A percentile compares a stretch with the other conserved stretches of the same genome.
Evolutionary conservation across 345 rosid genomes (phyloP).

Genomic region (Chamaenerion angustifolium): DNA sequence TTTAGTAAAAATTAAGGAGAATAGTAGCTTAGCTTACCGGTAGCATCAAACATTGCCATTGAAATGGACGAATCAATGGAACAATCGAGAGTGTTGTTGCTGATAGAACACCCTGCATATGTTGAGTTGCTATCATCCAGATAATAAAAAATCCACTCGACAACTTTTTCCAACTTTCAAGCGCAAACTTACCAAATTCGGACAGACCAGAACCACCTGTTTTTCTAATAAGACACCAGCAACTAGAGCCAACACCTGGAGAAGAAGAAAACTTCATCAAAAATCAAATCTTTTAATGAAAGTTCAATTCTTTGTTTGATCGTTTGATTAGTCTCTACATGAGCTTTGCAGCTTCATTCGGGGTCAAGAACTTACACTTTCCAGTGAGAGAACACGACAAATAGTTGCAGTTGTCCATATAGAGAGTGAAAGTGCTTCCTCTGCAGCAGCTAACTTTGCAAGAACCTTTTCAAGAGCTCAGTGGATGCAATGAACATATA

Average conservation of each 20-base stretch:
- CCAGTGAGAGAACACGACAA: constrained; percentile 85
- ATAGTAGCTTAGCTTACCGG: constrained; percentile 40
- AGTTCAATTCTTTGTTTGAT: not conserved
- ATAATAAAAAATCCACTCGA: no score
- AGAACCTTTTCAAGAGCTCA: constrained; percentile 29
- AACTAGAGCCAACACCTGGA: constrained; percentile 68
- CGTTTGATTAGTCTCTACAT: not conserved
- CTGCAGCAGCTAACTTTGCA: constrained; percentile 65
- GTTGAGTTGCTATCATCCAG: not conserved
- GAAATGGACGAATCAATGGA: constrained; percentile 90
- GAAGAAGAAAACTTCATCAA: not conserved
- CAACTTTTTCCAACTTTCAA: not conserved
- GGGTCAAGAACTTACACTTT: constrained; percentile 45
- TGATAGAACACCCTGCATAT: constrained; percentile 81
- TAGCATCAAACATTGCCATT: constrained; percentile 96
- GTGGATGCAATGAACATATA: constrained; percentile 5
- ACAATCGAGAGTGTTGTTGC: constrained; percentile 70
- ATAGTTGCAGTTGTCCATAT: constrained; percentile 95
- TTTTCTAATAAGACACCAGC: constrained; percentile 85
- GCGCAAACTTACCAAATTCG: constrained; percentile 68
- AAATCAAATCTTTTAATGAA: constrained; percentile 1
- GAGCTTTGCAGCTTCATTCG: constrained; percentile 1
- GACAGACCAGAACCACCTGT: constrained; percentile 68
- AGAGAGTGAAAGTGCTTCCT: constrained; percentile 84
- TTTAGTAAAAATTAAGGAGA: not conserved